These are phyloP conservation scores for Blastocladiella emersonii DNA, from an alignment of 371 early-diverging fungal species.

Conservation along the genomic window DNA sequence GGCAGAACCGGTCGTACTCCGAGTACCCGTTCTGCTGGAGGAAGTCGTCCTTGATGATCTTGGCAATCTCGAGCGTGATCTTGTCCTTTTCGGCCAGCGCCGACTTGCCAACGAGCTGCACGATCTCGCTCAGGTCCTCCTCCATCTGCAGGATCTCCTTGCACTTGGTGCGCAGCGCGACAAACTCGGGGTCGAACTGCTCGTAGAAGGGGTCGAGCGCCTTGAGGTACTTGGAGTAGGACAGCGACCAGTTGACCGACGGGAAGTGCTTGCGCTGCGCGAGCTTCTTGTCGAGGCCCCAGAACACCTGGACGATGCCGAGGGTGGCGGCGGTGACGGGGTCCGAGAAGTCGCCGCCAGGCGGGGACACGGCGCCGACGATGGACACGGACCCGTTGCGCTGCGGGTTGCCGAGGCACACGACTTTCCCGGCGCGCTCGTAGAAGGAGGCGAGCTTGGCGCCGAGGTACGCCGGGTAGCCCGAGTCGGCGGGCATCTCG, in stretches of 20 bases:
- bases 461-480: constrained; percentile 99
- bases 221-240: constrained; percentile 98
- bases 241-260: constrained; percentile 98
- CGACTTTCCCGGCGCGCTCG: constrained; percentile 97
- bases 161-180: constrained; percentile 76
- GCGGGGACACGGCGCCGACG: constrained; percentile 99
- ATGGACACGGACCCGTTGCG: constrained; percentile 96
- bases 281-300: constrained; percentile 99
- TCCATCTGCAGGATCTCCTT: constrained; percentile 99
- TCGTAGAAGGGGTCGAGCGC: constrained; percentile 95
- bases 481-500: constrained; percentile 99
- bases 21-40: constrained; percentile 99
- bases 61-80: constrained; percentile 96
- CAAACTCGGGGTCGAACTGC: constrained; percentile 85
- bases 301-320: constrained; percentile 99
- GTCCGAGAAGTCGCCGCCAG: constrained; percentile 99
- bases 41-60: constrained; percentile 99
- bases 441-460: constrained; percentile 99
- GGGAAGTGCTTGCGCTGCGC: constrained; percentile 99
- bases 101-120: constrained; percentile 98
- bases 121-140: constrained; percentile 98
- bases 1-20: constrained; percentile 97
- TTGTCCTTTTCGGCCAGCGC: constrained; percentile 98
- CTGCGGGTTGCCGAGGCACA: constrained; percentile 89
- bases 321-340: constrained; percentile 98